Percentiles rank a stretch among this genome's conserved stretches.
Conservation (phyloP, 2,329 filamentous ascomycete species). For the Chalaropsis ovoidea region DNA sequence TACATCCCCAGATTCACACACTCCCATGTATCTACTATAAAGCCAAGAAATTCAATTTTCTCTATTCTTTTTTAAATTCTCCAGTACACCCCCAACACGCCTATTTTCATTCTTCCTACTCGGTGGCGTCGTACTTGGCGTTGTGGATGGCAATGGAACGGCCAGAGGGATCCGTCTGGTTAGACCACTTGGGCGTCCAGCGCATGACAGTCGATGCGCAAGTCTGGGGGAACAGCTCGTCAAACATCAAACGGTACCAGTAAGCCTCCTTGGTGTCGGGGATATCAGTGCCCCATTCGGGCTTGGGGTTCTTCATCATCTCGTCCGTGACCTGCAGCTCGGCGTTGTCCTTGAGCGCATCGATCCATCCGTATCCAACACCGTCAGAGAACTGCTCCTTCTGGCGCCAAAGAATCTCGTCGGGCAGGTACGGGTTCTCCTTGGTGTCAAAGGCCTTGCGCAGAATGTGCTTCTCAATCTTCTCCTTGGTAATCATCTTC, state of each 20-base stretch:
- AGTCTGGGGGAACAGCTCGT: constrained; percentile 90
- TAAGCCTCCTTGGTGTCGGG: constrained; percentile 97
- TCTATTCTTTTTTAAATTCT: too few species aligned
- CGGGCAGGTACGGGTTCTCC: constrained; percentile 90
- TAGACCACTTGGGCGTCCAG: constrained; percentile 96
- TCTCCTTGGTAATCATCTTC: constrained; percentile 87
- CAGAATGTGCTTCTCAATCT: constrained; percentile 95
- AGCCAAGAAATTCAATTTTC: too few species aligned
- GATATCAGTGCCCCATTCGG: constrained; percentile 86
- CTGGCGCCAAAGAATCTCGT: constrained; percentile 93
- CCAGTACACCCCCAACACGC: too few species aligned
- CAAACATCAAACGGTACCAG: constrained; percentile 98
- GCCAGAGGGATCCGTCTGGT: constrained; percentile 91
- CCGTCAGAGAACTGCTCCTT: constrained; percentile 99
- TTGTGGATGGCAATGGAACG: constrained; percentile 68
- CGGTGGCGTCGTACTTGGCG: constrained; percentile 54
- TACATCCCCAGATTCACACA: too few species aligned
- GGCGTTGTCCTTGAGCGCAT: constrained; percentile 89
- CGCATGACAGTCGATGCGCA: constrained; percentile 90
- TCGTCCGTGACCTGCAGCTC: constrained; percentile 85
- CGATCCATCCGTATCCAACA: constrained; percentile 98
- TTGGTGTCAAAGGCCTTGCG: constrained; percentile 94
- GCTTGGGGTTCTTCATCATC: constrained; percentile 97
- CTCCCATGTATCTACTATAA: too few species aligned
- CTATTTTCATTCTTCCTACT: constrained; percentile 7